Evolutionary conservation across 2,329 filamentous ascomycete genomes (phyloP).

Genomic region (Neofusicoccum ribis): DNA sequence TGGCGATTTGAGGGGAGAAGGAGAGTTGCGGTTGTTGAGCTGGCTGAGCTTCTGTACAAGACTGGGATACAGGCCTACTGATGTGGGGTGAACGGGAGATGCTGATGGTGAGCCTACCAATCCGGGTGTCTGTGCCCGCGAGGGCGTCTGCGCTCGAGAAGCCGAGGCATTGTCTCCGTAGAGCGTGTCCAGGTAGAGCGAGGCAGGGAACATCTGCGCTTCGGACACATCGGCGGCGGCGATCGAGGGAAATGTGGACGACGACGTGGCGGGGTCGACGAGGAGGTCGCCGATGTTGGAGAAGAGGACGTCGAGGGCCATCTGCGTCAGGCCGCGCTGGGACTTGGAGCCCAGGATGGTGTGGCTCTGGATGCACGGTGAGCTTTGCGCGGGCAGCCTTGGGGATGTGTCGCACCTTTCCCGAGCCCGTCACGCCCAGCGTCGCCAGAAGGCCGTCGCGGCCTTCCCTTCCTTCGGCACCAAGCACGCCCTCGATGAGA

Average conservation of each 20-base stretch:
- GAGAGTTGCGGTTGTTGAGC: neutral
- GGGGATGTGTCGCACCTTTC: slow-evolving; percentile 68
- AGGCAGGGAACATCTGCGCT: slow-evolving; percentile 71
- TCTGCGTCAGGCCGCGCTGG: slow-evolving; percentile 87
- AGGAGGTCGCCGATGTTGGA: slow-evolving; percentile 74
- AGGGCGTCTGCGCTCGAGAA: slow-evolving; percentile 48
- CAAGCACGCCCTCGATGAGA: slow-evolving; percentile 79
- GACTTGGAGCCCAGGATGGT: slow-evolving; percentile 88
- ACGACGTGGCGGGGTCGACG: slow-evolving; percentile 58
- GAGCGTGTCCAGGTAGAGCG: slow-evolving; percentile 74
- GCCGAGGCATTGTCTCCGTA: slow-evolving; percentile 64
- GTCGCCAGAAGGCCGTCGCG: slow-evolving; percentile 90
- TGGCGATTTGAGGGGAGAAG: slow-evolving; percentile 1
- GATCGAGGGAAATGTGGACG: slow-evolving; percentile 70
- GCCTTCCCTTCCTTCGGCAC: slow-evolving; percentile 70
- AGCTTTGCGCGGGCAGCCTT: too few relatives aligned
- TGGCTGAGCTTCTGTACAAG: slow-evolving; percentile 7
- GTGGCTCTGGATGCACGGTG: slow-evolving; percentile 67
- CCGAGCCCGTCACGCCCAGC: slow-evolving; percentile 89
- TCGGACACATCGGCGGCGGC: slow-evolving; percentile 78
- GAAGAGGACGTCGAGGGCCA: slow-evolving; percentile 87
- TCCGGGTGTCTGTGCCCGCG: slow-evolving; percentile 2
- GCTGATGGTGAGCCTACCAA: slow-evolving; percentile 15
- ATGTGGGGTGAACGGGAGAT: neutral
- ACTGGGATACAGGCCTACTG: slow-evolving; percentile 3